These are phyloP conservation scores for Rubroboletus satanas DNA, from an alignment of 768 basidiomycete genomes.

Conservation along the genomic window DNA sequence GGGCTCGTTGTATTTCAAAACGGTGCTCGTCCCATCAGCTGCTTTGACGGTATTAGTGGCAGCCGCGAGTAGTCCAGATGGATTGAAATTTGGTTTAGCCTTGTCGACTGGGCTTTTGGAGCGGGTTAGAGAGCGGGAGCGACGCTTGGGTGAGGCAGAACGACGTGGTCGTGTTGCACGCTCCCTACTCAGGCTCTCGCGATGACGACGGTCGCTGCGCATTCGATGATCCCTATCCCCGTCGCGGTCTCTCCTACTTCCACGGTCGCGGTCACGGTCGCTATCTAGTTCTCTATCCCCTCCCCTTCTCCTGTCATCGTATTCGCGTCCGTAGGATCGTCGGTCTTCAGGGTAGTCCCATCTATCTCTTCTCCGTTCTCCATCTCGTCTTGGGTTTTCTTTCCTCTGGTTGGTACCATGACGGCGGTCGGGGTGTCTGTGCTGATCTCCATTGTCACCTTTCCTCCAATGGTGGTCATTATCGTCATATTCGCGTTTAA, in stretches of 20 bases:
- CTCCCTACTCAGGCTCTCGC: constrained; percentile 25
- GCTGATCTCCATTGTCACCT: constrained; percentile 5
- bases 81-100: constrained; percentile 84
- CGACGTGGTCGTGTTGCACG: constrained; percentile 39
- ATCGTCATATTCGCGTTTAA: constrained; percentile 14
- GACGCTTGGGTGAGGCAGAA: constrained; percentile 52
- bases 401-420: constrained; percentile 10
- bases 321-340: constrained; percentile 18
- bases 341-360: constrained; percentile 16
- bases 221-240: constrained; percentile 40
- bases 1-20: constrained; percentile 97
- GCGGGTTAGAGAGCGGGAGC: constrained; percentile 39
- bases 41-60: constrained; percentile 89
- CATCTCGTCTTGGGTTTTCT: constrained; percentile 20
- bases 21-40: constrained; percentile 69
- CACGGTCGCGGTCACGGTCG: constrained; percentile 12
- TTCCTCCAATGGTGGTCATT: constrained; percentile 8
- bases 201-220: constrained; percentile 25
- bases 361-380: constrained; percentile 19
- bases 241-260: constrained; percentile 17
- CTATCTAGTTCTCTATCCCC: constrained; percentile 9
- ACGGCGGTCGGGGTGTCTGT: constrained; percentile 14
- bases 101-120: constrained; percentile 51
- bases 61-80: constrained; percentile 89
- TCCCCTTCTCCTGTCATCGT: constrained; percentile 18